phyloP scores from a whole-genome alignment of 495 filamentous ascomycete genomes.

The Sabuloglossum arenarium region DNA sequence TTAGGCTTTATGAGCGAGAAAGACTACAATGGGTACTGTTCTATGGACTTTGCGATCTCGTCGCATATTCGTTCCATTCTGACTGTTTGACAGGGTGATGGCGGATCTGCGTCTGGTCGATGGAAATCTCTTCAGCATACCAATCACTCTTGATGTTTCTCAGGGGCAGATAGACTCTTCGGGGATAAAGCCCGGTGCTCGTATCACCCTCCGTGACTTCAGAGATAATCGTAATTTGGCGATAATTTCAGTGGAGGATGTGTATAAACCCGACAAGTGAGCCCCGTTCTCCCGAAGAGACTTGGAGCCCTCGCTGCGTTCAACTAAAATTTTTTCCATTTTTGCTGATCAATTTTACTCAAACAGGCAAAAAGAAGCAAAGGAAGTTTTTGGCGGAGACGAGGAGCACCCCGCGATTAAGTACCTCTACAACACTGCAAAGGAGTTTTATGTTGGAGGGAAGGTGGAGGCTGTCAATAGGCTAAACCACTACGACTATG shows the following conservation, averaged over 20 bases:
- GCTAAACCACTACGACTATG: slow-evolving; percentile 96
- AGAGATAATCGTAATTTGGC: slow-evolving; percentile 90
- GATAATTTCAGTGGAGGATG: slow-evolving; percentile 86
- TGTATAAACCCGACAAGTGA: slow-evolving; percentile 94
- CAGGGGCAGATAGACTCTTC: slow-evolving; percentile 48
- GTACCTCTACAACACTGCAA: slow-evolving; percentile 58
- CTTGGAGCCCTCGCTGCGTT: too few species aligned
- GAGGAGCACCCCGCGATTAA: slow-evolving; percentile 81
- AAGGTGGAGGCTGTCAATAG: slow-evolving; percentile 87
- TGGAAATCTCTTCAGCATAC: slow-evolving; percentile 90
- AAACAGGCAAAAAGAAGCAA: slow-evolving; percentile 60
- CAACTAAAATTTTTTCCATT: too few species aligned
- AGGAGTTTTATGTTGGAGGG: slow-evolving; percentile 86
- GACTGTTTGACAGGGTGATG: slow-evolving; percentile 44
- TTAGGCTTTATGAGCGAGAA: slow-evolving; percentile 90
- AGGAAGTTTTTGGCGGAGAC: slow-evolving; percentile 89
- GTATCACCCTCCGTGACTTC: slow-evolving; percentile 81
- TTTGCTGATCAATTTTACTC: slow-evolving; percentile 10
- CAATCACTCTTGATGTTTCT: slow-evolving; percentile 77
- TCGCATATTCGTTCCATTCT: background rate
- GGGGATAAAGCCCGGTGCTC: slow-evolving; percentile 53
- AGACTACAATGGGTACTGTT: slow-evolving; percentile 71
- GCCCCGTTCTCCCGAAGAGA: slow-evolving; percentile 12
- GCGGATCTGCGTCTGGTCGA: slow-evolving; percentile 64
- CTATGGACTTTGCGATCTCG: slow-evolving; percentile 6